Evolutionary conservation across 192 early-diverging fungal genomes (phyloP).

Genomic region (Rhizophagus clarus): DNA sequence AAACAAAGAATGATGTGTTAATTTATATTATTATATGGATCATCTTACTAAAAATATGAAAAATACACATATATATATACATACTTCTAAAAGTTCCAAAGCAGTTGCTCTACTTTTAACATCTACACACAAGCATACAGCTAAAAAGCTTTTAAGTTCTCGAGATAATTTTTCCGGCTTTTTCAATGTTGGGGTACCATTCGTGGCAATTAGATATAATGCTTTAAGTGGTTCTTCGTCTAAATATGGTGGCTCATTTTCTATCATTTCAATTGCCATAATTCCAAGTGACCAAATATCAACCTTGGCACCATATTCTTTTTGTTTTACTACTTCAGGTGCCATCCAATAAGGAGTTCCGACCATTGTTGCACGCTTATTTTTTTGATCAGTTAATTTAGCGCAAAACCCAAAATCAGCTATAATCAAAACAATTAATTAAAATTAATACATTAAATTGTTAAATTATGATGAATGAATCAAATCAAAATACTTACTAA

Average conservation of each 20-base stretch:
- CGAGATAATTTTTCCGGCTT: slow-evolving; percentile 73
- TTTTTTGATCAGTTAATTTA: slow-evolving; percentile 78
- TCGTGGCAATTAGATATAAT: slow-evolving; percentile 86
- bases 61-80: no score
- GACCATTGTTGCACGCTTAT: slow-evolving; percentile 83
- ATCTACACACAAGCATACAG: slow-evolving; percentile 70
- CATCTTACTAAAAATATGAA: not conserved
- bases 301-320: slow-evolving; percentile 83
- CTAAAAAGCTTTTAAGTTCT: slow-evolving; percentile 80
- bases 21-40: not conserved
- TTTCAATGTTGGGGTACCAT: slow-evolving; percentile 82
- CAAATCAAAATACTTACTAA: slow-evolving; percentile 62
- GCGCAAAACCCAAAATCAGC: slow-evolving; percentile 98
- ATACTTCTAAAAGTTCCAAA: slow-evolving; percentile 66
- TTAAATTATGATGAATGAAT: not conserved
- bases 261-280: slow-evolving; percentile 93
- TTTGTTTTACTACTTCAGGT: slow-evolving; percentile 91
- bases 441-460: not conserved
- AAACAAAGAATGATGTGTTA: not conserved
- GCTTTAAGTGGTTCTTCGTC: slow-evolving; percentile 81
- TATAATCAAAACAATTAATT: slow-evolving; percentile 22
- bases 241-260: slow-evolving; percentile 93
- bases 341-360: slow-evolving; percentile 99
- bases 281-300: slow-evolving; percentile 96
- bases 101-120: slow-evolving; percentile 71